Conservation (phyloP, 2,329 filamentous ascomycete species). For the Sporothrix sp. region DNA sequence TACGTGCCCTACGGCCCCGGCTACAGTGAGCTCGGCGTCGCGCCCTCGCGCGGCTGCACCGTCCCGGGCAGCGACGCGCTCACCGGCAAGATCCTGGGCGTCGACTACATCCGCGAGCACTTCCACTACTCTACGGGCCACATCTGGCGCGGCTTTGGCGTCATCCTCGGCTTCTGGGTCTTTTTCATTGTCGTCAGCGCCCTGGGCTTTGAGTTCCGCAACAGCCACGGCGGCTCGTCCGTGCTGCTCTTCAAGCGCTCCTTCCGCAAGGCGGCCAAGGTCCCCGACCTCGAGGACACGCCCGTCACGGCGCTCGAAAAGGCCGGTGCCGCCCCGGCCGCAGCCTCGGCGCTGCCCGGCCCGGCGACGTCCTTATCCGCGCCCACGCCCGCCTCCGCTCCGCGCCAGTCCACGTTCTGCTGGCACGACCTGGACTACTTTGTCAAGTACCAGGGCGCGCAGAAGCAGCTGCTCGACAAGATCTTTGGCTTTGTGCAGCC, state of each 20-base stretch:
- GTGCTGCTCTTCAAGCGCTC: constrained; percentile 25
- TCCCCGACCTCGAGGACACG: background rate
- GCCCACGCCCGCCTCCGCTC: background rate
- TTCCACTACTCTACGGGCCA: constrained; percentile 48
- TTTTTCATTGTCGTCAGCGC: constrained; percentile 35
- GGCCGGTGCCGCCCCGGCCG: background rate
- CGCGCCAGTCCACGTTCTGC: constrained; percentile 55
- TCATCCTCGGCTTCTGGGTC: constrained; percentile 59
- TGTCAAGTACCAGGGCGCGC: constrained; percentile 45
- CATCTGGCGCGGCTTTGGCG: constrained; percentile 68
- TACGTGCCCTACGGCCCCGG: constrained; percentile 10
- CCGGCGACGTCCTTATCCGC: constrained; percentile 26
- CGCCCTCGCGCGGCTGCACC: constrained; percentile 6
- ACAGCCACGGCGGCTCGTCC: constrained; percentile 25
- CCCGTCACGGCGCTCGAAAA: background rate
- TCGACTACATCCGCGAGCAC: constrained; percentile 40
- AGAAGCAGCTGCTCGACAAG: constrained; percentile 67
- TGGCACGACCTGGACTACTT: constrained; percentile 66
- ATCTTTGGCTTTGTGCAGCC: constrained; percentile 80
- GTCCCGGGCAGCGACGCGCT: background rate
- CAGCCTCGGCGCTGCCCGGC: no score
- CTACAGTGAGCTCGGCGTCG: background rate
- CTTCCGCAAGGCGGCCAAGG: constrained; percentile 1
- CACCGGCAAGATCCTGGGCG: constrained; percentile 39
- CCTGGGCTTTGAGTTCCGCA: constrained; percentile 56